Percentiles rank a stretch among this genome's conserved stretches.
phyloP scores from a whole-genome alignment of 495 filamentous ascomycete genomes.

The Lepraria neglecta region DNA sequence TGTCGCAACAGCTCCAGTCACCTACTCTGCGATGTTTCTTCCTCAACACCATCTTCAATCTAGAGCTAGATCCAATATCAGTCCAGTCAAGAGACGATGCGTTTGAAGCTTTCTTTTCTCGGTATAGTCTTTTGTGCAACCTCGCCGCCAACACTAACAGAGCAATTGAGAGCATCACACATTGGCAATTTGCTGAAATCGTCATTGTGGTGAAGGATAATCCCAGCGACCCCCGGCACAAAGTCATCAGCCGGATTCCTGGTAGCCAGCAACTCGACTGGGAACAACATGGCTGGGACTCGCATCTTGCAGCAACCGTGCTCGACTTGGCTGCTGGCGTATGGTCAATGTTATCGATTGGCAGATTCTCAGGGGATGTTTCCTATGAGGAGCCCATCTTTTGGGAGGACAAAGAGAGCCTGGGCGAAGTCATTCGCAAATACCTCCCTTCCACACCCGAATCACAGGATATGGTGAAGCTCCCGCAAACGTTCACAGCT shows the following conservation, averaged over 20 bases:
- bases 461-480: constrained; percentile 19
- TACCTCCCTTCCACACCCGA: background rate
- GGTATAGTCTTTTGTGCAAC: constrained; percentile 14
- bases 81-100: constrained; percentile 5
- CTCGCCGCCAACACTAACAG: constrained; percentile 17
- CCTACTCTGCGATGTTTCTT: constrained; percentile 9
- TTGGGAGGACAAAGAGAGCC: constrained; percentile 1
- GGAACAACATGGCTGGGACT: background rate
- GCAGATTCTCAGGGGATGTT: constrained; percentile 18
- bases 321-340: constrained; percentile 15
- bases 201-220: constrained; percentile 4
- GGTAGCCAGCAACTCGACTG: background rate
- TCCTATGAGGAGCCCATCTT: constrained; percentile 23
- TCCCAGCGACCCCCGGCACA: background rate
- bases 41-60: constrained; percentile 11
- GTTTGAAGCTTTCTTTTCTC: constrained; percentile 21
- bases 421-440: background rate
- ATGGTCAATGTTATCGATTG: constrained; percentile 21
- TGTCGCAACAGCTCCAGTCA: constrained; percentile 12
- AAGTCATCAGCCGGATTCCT: background rate
- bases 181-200: constrained; percentile 14
- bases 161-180: constrained; percentile 5
- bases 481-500: constrained; percentile 21
- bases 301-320: background rate
- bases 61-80: background rate